Evolutionary conservation across 1,139 yeast genomes (phyloP), one percentile per base, ranked within the genome.

Genomic region (Zygosaccharomyces sapae): DNA sequence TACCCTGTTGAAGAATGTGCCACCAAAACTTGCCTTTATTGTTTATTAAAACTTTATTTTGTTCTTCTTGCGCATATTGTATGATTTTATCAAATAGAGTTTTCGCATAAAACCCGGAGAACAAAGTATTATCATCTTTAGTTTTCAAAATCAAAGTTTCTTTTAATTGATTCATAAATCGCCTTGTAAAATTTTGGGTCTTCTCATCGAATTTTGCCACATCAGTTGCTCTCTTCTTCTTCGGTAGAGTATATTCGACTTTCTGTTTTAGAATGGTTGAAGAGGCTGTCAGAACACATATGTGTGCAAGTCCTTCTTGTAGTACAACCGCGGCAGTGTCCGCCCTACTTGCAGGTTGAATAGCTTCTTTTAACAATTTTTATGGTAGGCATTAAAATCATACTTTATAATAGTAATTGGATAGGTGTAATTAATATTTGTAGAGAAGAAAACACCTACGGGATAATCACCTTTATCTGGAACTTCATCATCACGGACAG

Each of bases 271-370:
- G 64, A 30, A 88, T 81, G 0, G 97, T 90, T 83, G 92, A 86
- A 52, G 84, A 84, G 45, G 90, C 95, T 0, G 97, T 88, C 27
- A 92, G 76, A 45, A 89, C 73, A 67, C 98, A 92, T 18, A 92
- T 71, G 66, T 92, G 96, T 0, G 97, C 97, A 43, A 92, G 80
- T 20, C 97, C 97, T 63, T 94, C 97, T 67, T 92, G 92, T 61
- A 92, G 69, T 1, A 90, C 95, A 24, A 92, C 82, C 0, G 98
- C 98, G 1, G 96, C 98, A 7, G 92, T 80, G 59, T 92, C 97
- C 0, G 97, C 95, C 61, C 84, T 84, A 41, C 78, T 75, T 50
- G 83, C 95, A 18, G 86, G 75, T 24, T 86, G 79, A 43, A 90
- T 80, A 3, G 95, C 80, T 42, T 84, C 83, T 7, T 77, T 74